These are phyloP conservation scores for Neurospora cerealis DNA, from an alignment of 495 filamentous ascomycete species.

Conservation along the genomic window DNA sequence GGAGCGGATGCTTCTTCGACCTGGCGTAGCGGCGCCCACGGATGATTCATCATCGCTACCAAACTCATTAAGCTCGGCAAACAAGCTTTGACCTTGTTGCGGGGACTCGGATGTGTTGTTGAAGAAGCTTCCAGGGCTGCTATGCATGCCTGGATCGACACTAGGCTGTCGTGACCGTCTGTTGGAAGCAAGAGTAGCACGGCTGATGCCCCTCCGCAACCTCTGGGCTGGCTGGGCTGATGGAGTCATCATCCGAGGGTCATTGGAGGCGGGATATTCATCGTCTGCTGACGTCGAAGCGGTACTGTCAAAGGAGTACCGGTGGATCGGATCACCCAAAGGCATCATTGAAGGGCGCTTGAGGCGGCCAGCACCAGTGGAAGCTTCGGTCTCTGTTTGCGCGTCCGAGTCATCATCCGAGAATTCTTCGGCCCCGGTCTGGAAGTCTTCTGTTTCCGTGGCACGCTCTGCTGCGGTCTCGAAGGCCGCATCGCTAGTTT, in stretches of 20 bases:
- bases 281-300: constrained; percentile 80
- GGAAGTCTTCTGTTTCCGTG: constrained; percentile 88
- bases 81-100: constrained; percentile 66
- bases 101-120: constrained; percentile 40
- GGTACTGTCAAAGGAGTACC: constrained; percentile 71
- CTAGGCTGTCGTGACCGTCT: constrained; percentile 56
- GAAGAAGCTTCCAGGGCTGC: constrained; percentile 47
- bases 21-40: constrained; percentile 28
- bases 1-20: constrained; percentile 36
- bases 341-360: constrained; percentile 25
- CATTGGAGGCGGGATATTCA: constrained; percentile 33
- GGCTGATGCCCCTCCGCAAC: constrained; percentile 59
- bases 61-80: constrained; percentile 77
- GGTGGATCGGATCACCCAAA: constrained; percentile 31
- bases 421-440: constrained; percentile 77
- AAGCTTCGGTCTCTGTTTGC: constrained; percentile 63
- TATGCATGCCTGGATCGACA: constrained; percentile 44
- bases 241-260: constrained; percentile 41
- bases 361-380: constrained; percentile 33
- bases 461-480: constrained; percentile 75
- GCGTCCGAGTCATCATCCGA: constrained; percentile 71
- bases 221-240: constrained; percentile 53
- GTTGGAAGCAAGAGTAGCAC: constrained; percentile 35
- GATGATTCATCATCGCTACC: constrained; percentile 53
- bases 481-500: constrained; percentile 75